Evolutionary conservation across 352 stramenopile species (phyloP), one percentile per base, ranked within the genome.

Genomic region (Phytophthora hybrid): DNA sequence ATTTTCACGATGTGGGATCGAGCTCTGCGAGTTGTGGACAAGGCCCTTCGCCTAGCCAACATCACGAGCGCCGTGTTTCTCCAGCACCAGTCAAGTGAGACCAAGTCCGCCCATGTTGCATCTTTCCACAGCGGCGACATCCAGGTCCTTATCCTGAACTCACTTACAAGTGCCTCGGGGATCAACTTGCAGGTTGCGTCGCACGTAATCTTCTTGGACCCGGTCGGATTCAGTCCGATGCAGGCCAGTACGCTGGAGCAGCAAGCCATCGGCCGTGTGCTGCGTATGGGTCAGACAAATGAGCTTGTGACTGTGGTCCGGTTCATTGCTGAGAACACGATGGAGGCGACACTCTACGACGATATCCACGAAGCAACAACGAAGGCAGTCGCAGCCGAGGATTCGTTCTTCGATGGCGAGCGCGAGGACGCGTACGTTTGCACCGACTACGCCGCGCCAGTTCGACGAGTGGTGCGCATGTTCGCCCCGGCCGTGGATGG

Each of bases 201-300:
- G 7, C 90, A 95, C 46, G 84, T 96, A 23, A 85, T 96, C 47
- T 91, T 97, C 66, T 57, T 97, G 7, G 90, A 97, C 52, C 87
- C 88, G 1, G 84, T 93, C 10, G 88, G 90, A 10, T 87, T 77
- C 51, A 93, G 80, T 52, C 78, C 86, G 2, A 82, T 80, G n/a
- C 88, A 97, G 58, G 90, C 86, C 34, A 91, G 82, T 37, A 85
- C 89, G 16, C 72, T 96, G 29, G 90, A 96, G 76, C 80, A 91
- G 59, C 90, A 97, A 46, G 90, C 90, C 18, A 93, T 96, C 64
- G 90, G 90, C 34, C 88, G 90, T 32, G 90, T 95, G 57, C 71
- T 97, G 23, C 84, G 90, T 10, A 97, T 97, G 89, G 90, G 90
- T 8, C 90, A 97, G 72, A 83, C 78, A n/a, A 89, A 95, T 57